Evolutionary conservation across 2,329 filamentous ascomycete species (phyloP), one percentile per base, ranked within the genome.

Genomic region (Ophiocordyceps australis): DNA sequence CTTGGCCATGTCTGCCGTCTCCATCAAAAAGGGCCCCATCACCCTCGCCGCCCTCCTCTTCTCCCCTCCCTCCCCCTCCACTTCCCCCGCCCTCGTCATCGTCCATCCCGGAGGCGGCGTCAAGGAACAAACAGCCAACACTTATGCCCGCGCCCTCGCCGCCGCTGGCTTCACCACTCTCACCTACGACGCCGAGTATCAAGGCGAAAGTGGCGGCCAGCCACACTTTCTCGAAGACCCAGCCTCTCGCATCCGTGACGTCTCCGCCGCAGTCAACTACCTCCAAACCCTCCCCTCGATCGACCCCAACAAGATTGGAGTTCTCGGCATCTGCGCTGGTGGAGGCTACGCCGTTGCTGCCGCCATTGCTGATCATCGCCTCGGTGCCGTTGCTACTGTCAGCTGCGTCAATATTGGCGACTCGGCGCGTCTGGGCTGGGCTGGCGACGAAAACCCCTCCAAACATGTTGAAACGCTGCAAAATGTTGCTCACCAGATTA

Each of bases 281-380:
- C 32, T 51, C 2, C 23, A 35, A 9, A 38, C 30, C 2, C 36
- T 40, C 2, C 26, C 35, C 4, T 31, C 38, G 7, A 42, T 54
- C 11, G 39, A 51, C 29, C 24, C 36, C 0, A 34, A 45, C 3
- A 34, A 36, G 14, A 54, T 55, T 23, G 49, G 40, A 5, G 42
- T 44, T 1, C 34, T 55, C 2, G 52, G 52, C 4, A 47, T 56
- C 27, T 55, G 50, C 26, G 46, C 42, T 1, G 41, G 39, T 4
- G 50, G 52, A 11, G 46, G 45, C 16, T 54, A 52, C 28, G 41
- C 36, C 2, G 30, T 39, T 7, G 40, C 38, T 26, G 46, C 50
- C 3, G 42, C 50, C 10, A 39, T 44, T 29, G 39, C 43, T 4
- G 46, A 56, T 26, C 25, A 32, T n/a, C 49, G 51, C 13, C 43